Evolutionary conservation across 164 flowering plant species (phyloP), one percentile per base, ranked within the genome.

Genomic region (Magnolia changhungtana): DNA sequence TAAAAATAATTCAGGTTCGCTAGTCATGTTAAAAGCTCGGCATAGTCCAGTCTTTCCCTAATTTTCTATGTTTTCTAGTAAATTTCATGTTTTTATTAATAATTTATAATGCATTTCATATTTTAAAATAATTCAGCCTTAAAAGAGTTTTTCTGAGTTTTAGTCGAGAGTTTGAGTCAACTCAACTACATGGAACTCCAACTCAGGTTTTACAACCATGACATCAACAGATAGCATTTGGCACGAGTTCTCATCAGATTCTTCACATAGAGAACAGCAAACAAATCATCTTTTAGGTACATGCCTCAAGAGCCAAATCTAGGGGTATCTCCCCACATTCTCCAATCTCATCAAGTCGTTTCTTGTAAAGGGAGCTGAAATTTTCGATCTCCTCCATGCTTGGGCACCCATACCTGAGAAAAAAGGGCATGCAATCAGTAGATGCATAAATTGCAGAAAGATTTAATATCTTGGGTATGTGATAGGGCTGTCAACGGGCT

Each of bases 251-350:
- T 27, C 19, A 61, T n/a, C 11, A 16, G 2, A 20, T 24, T 55
- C 14, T 27, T 19, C 4, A 4, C 20, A 19, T 31, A 9, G 1
- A 67, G 19, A 64, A 64, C 27, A 7, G 63, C 59, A 58, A 20
- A 19, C 45, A 2, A 29, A 9, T 37, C 45, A 37, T 37, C 29
- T 37, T 37, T 3, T 37, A 37, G 45, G 45, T 31, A 7, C 27
- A 78, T 83, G 94, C 99, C 91, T 93, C 95, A 49, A 96, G 81
- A 78, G 91, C 98, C 82, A 96, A 85, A 85, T 94, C 85, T 24
- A 82, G 84, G 19, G 98, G 99, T 76, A 96, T 85, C 65, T 89
- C 87, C 77, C 97, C 95, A 2, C 45, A 74, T 71, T 84, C 91
- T 74, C 97, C 95, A 7, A 74, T 81, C 83, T 91, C 94, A 45